Percentiles rank a stretch among this genome's conserved stretches.
These are phyloP conservation scores for Lichtheimia ramosa DNA, from an alignment of 371 early-diverging fungal genomes.

Conservation along the genomic window DNA sequence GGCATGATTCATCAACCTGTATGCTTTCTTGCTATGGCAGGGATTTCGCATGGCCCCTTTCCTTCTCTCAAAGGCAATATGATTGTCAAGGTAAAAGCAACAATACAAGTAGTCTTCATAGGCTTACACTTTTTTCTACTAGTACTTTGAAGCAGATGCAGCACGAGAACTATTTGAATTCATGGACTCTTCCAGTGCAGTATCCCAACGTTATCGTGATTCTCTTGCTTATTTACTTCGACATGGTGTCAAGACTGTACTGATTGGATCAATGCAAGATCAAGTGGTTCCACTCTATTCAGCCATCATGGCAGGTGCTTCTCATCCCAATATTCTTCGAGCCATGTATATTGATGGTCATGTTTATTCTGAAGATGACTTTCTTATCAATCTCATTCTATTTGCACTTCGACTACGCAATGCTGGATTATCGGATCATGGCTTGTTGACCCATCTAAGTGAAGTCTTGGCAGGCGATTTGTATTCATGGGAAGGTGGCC, in stretches of 20 bases:
- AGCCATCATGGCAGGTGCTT: conserved; percentile 82
- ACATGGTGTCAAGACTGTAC: conserved; percentile 68
- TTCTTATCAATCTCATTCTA: conserved; percentile 81
- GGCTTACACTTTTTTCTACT: not conserved
- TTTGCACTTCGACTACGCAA: conserved; percentile 86
- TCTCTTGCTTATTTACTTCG: conserved; percentile 69
- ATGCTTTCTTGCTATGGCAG: conserved; percentile 90
- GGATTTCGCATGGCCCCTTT: conserved; percentile 90
- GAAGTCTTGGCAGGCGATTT: conserved; percentile 89
- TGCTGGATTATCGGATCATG: conserved; percentile 82
- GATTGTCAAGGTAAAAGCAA: conserved; percentile 64
- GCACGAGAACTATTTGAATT: conserved; percentile 93
- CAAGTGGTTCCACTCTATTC: conserved; percentile 97
- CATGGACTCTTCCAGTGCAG: conserved; percentile 72
- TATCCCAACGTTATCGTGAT: conserved; percentile 71
- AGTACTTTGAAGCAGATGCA: conserved; percentile 90
- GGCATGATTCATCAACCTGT: conserved; percentile 79
- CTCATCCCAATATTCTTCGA: conserved; percentile 88
- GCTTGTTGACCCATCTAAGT: conserved; percentile 79
- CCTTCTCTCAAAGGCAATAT: conserved; percentile 80
- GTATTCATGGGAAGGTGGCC: conserved; percentile 87
- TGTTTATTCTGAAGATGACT: conserved; percentile 78
- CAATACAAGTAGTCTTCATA: not conserved
- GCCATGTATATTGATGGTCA: conserved; percentile 87
- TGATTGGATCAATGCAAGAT: conserved; percentile 86